A percentile compares a stretch with the other conserved stretches of the same genome.
Evolutionary conservation across 2,329 filamentous ascomycete genomes (phyloP).

Genomic region (Aspergillus transmontanensis): DNA sequence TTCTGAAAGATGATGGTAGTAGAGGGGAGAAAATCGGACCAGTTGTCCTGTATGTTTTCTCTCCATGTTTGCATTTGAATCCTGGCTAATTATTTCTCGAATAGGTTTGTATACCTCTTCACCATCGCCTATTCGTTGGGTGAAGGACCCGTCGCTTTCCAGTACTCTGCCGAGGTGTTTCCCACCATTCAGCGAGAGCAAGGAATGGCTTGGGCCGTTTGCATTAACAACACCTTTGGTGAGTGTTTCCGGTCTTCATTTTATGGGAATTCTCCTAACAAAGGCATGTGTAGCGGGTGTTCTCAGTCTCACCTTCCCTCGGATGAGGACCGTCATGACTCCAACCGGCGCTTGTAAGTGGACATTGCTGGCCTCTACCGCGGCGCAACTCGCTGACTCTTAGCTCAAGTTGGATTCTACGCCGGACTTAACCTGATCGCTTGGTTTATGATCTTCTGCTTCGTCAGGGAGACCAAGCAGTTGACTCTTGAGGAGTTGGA

Average conservation of each 20-base stretch:
- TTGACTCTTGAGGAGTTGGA: slow-evolving; percentile 43
- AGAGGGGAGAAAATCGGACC: slow-evolving; percentile 37
- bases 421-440: slow-evolving; percentile 61
- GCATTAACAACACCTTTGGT: slow-evolving; percentile 32
- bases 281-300: slow-evolving; percentile 42
- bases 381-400: background rate
- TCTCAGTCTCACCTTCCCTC: slow-evolving; percentile 51
- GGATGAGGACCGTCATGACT: slow-evolving; percentile 48
- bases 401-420: slow-evolving; percentile 38
- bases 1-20: slow-evolving; percentile 46
- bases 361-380: slow-evolving; percentile 23
- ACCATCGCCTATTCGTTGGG: slow-evolving; percentile 63
- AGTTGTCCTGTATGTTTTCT: slow-evolving; percentile 21
- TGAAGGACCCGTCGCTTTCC: slow-evolving; percentile 57
- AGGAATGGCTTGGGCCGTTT: slow-evolving; percentile 33
- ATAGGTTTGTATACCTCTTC: slow-evolving; percentile 65
- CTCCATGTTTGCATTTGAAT: no score
- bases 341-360: slow-evolving; percentile 58
- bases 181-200: slow-evolving; percentile 54
- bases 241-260: slow-evolving; percentile 5
- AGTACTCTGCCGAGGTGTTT: slow-evolving; percentile 58
- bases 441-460: slow-evolving; percentile 65
- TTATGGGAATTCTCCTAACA: slow-evolving; percentile 2
- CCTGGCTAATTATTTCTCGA: slow-evolving; percentile 37
- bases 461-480: slow-evolving; percentile 57